Percentiles rank a stretch among this genome's conserved stretches.
phyloP scores from a whole-genome alignment of 2,329 filamentous ascomycete species.

The Trichophyton verrucosum region DNA sequence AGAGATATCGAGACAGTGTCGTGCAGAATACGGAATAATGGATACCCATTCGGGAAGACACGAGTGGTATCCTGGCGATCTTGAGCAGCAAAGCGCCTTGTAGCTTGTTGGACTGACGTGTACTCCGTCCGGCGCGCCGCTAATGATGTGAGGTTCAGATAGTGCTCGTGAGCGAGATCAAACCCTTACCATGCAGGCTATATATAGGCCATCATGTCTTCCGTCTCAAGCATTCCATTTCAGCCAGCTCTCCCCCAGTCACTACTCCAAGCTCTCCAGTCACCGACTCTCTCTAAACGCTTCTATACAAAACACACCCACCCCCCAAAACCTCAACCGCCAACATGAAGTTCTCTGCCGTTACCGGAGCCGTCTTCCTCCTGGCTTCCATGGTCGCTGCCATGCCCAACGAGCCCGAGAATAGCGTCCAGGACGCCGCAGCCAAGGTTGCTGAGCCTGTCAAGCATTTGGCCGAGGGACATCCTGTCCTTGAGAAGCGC shows the following conservation, averaged over 20 bases:
- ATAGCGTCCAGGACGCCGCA: not conserved
- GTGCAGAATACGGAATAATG: no score
- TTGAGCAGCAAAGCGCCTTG: not conserved
- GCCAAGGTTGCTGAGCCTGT: not conserved
- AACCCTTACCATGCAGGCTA: not conserved
- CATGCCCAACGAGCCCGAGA: not conserved
- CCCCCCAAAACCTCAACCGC: not conserved
- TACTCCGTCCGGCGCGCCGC: not conserved
- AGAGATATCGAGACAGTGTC: not conserved
- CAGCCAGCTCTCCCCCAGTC: no score
- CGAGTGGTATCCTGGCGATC: not conserved
- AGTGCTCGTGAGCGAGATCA: not conserved
- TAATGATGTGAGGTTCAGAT: no score
- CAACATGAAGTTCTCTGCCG: constrained; percentile 1
- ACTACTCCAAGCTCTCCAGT: not conserved
- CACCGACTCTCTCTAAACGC: not conserved
- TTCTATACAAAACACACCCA: not conserved
- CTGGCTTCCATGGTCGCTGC: not conserved
- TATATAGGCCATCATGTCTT: not conserved
- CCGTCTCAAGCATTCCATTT: no score
- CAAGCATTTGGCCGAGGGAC: not conserved
- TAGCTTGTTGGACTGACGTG: not conserved
- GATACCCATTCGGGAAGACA: not conserved
- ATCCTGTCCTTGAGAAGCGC: not conserved
- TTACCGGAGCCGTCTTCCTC: not conserved